Evolutionary conservation across 805 yeast species (phyloP).

Genomic region (Ogataea pilisensis): DNA sequence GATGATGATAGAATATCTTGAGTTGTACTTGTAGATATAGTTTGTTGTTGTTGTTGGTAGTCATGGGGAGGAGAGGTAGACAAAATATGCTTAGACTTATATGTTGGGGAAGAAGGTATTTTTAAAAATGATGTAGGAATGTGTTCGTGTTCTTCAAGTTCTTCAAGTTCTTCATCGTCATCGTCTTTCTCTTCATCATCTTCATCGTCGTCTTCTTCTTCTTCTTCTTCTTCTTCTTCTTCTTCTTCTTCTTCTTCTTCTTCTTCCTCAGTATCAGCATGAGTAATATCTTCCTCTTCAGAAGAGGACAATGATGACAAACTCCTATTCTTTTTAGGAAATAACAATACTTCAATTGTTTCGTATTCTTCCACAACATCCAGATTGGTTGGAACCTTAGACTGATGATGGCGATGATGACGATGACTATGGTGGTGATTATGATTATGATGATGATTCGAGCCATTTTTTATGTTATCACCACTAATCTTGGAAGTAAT

Average conservation of each 20-base stretch:
- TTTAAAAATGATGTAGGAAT: slow-evolving; percentile 10
- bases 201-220: slow-evolving; percentile 23
- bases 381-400: slow-evolving; percentile 4
- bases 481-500: not conserved
- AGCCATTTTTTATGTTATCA: not conserved
- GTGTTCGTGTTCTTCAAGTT: slow-evolving; percentile 11
- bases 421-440: slow-evolving; percentile 3
- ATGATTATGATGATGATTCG: not conserved
- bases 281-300: not conserved
- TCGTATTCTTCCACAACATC: slow-evolving; percentile 16
- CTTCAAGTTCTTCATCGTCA: slow-evolving; percentile 20
- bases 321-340: slow-evolving; percentile 1
- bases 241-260: slow-evolving; percentile 13
- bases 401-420: slow-evolving; percentile 1
- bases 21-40: too few relatives aligned
- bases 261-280: not conserved
- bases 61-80: slow-evolving; percentile 1
- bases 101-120: slow-evolving; percentile 15
- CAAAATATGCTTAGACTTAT: slow-evolving; percentile 6
- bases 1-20: not conserved
- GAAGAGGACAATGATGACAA: slow-evolving; percentile 7
- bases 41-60: not conserved
- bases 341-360: slow-evolving; percentile 15
- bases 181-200: slow-evolving; percentile 21
- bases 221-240: slow-evolving; percentile 13